Evolutionary conservation across 2,329 filamentous ascomycete genomes (phyloP).

Genomic region (Colletotrichum musicola): DNA sequence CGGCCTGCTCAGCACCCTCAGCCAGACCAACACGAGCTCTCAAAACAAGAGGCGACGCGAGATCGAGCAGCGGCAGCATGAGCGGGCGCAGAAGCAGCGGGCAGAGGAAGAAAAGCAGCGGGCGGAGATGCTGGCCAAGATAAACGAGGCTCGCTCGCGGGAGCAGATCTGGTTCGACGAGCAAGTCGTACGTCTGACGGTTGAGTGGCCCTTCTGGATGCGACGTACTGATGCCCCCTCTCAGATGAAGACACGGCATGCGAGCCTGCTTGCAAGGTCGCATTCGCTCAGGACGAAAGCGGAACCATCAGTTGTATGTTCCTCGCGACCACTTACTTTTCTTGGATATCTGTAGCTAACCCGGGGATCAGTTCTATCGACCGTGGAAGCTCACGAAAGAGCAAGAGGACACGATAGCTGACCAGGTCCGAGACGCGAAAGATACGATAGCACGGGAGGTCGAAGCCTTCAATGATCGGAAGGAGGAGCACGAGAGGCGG

Average conservation of each 20-base stretch:
- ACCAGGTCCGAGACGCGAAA: conserved; percentile 77
- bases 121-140: conserved; percentile 73
- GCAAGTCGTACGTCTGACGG: conserved; percentile 71
- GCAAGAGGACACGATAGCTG: conserved; percentile 78
- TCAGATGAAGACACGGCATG: conserved; percentile 81
- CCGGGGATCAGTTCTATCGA: conserved; percentile 79
- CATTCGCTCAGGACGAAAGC: conserved; percentile 79
- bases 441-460: conserved; percentile 73
- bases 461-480: conserved; percentile 69
- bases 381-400: conserved; percentile 80
- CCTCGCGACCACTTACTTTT: neutral
- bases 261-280: conserved; percentile 78
- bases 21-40: conserved; percentile 74
- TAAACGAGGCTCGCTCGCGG: conserved; percentile 70
- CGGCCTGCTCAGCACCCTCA: conserved; percentile 81
- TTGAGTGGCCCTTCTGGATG: conserved; percentile 41
- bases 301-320: conserved; percentile 79
- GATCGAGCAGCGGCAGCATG: conserved; percentile 85
- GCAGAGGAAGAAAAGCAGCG: conserved; percentile 77
- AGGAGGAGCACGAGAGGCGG: conserved; percentile 52
- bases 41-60: conserved; percentile 80
- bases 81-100: conserved; percentile 79
- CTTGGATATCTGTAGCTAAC: neutral
- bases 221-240: conserved; percentile 41
- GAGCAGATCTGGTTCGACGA: conserved; percentile 84